Base-by-base conservation (phyloP, 805 yeast genomes). In the Middelhovenomyces tepae region DNA sequence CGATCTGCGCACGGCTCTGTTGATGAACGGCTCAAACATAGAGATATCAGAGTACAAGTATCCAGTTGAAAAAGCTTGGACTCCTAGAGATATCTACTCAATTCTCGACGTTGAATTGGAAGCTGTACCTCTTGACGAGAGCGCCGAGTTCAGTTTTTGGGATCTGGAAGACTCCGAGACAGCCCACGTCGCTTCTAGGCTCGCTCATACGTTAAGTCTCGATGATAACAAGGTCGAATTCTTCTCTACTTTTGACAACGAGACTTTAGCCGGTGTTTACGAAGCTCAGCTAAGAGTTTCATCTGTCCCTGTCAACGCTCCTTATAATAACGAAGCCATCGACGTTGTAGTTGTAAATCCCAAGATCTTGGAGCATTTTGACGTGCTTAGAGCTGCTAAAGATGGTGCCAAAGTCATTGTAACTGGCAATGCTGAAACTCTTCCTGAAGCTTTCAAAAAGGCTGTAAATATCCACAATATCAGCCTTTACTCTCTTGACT, bases 1-100 rank as follows among this genome's bases (percentile, higher is more conserved):
- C 23, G 93, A 83, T 45, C 75, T 82, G 41, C 68, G 80, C 34
- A 81, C 89, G 7, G 70, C 91, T 23, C 59, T 82, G 44, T 78
- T 75, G 57, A 59, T 41, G 60, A 56, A 31, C 22, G 32, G 47
- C 26, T 47, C 48, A n/a, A 43, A 43, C 22, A 38, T 53, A 8
- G 46, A 47, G 11, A n/a, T n/a, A n/a, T n/a, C n/a, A n/a, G 62
- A 58, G 21, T 57, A 62, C 35, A 51, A 55, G 43, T 42, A 55
- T 34, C 33, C 56, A 25, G 39, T 51, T 16, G 43, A 42, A 13
- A 22, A 28, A 23, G 40, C 35, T 14, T 37, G 45, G 33, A 23
- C 38, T 19, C 38, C 35, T 8, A 35, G 34, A 7, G 40, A 40
- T n/a, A 33, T 50, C 25, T 47, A 47, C 18, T 35, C 28, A 5